Evolutionary conservation across 805 yeast species (phyloP), one percentile per base, ranked within the genome.

Genomic region (Yamadazyma insecticola): DNA sequence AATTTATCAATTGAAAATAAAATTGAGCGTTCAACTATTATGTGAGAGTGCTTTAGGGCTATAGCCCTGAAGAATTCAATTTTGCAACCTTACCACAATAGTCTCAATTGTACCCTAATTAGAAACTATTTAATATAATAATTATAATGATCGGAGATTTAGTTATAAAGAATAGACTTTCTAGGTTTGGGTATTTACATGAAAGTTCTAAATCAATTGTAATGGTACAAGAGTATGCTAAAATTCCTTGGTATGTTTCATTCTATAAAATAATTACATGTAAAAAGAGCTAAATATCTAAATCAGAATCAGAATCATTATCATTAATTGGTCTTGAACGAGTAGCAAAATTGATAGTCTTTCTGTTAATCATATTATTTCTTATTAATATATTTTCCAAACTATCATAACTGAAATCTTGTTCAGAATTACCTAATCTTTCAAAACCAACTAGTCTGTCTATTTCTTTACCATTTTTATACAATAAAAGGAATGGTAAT

Each of bases 371-470:
- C 4, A 51, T 27, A 1, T 41, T 40, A 14, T 38, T 28, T 19
- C 38, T 18, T 6, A 36, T 40, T 13, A 53, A 37, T 13, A 48
- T 42, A 7, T 37, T 36, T 46, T 82, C 89, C 37, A 84, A 55
- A 2, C 63, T 46, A 25, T 62, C 68, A 6, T 72, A 44, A 2
- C 63, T 47, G 43, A 80, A 77, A 24, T 63, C 69, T 30, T 67
- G 64, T 3, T 66, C 57, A 29, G 68, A 58, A 21, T 50, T 45
- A 17, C 76, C 72, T 26, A 85, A 56, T 19, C 72, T 69, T 31
- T 78, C 79, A 45, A 86, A 80, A 5, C 96, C 96, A 4, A 84
- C 68, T 4, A 84, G 47, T 38, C 85, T 57, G 10, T 70, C 66
- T 4, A 62, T 49, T 44, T 83, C 90, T 26, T 66, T 54, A 1